These are phyloP conservation scores for Erodium moschatum DNA, from an alignment of 441 rosid genomes.

Conservation along the genomic window DNA sequence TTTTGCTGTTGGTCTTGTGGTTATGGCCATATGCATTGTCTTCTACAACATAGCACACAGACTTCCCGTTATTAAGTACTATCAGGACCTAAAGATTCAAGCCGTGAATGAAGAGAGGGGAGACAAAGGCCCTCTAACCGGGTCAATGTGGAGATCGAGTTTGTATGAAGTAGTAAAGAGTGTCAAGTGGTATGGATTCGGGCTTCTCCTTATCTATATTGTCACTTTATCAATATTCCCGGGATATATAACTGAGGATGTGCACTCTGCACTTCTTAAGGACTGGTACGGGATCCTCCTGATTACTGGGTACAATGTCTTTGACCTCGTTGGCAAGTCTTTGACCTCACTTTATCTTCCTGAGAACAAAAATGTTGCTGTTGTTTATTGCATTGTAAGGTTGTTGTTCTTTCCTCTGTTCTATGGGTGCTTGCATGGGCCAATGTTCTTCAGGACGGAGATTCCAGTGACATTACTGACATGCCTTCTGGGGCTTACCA, in stretches of 20 bases:
- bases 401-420: conserved; percentile 76
- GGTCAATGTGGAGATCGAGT: conserved; percentile 53
- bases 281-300: conserved; percentile 81
- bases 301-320: conserved; percentile 59
- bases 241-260: conserved; percentile 85
- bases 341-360: conserved; percentile 59
- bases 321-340: conserved; percentile 80
- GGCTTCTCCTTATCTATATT: conserved; percentile 49
- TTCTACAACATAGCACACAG: conserved; percentile 56
- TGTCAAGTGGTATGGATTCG: conserved; percentile 69
- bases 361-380: conserved; percentile 47
- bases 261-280: conserved; percentile 60
- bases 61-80: conserved; percentile 71
- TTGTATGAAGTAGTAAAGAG: conserved; percentile 49
- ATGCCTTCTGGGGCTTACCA: conserved; percentile 67
- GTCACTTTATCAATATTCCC: conserved; percentile 86
- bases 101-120: conserved; percentile 39
- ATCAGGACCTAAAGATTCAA: conserved; percentile 50
- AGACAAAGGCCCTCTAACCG: conserved; percentile 41
- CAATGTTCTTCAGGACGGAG: conserved; percentile 65
- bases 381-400: conserved; percentile 56
- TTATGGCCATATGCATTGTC: conserved; percentile 63
- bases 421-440: conserved; percentile 80
- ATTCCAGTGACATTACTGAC: conserved; percentile 72
- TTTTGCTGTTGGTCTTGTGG: conserved; percentile 58